phyloP scores from a whole-genome alignment of 2,329 filamentous ascomycete genomes.

The Phoma sp. region DNA sequence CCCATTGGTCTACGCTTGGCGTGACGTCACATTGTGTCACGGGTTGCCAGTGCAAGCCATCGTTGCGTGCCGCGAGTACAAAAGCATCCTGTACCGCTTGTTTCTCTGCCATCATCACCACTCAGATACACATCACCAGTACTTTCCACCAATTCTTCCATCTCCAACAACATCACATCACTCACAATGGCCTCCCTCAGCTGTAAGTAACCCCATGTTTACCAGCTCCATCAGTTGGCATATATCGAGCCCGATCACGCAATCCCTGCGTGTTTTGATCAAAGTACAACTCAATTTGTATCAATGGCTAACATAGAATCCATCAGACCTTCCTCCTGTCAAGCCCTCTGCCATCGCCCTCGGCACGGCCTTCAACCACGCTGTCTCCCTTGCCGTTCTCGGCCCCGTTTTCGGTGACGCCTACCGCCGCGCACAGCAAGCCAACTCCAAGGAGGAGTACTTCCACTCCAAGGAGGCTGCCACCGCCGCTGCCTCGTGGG shows the following conservation, averaged over 20 bases:
- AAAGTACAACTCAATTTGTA: slow-evolving; percentile 10
- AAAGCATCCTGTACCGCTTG: slow-evolving; percentile 42
- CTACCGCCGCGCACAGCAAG: slow-evolving; percentile 88
- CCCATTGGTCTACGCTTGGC: slow-evolving; percentile 25
- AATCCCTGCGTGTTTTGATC: slow-evolving; percentile 17
- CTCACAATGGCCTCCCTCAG: slow-evolving; percentile 65
- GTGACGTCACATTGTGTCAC: slow-evolving; percentile 40
- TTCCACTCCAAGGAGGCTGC: slow-evolving; percentile 90
- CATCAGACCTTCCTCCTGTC: slow-evolving; percentile 75
- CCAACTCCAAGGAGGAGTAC: slow-evolving; percentile 97
- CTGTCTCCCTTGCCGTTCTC: slow-evolving; percentile 84
- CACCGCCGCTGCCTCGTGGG: slow-evolving; percentile 86
- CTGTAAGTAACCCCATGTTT: slow-evolving; percentile 56
- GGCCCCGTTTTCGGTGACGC: slow-evolving; percentile 91
- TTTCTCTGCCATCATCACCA: slow-evolving; percentile 25
- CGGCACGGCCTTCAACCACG: slow-evolving; percentile 95
- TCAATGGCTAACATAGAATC: slow-evolving; percentile 25
- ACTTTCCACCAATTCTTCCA: slow-evolving; percentile 22
- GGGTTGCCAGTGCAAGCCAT: slow-evolving; percentile 37
- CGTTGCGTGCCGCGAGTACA: slow-evolving; percentile 35
- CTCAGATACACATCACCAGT: slow-evolving; percentile 18
- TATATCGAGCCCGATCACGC: slow-evolving; percentile 10
- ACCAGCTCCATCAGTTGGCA: neutral
- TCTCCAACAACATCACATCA: slow-evolving; percentile 27
- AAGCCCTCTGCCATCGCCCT: slow-evolving; percentile 98